These are phyloP conservation scores for Botrytis medusae DNA, from an alignment of 2,329 filamentous ascomycete genomes.

Conservation along the genomic window DNA sequence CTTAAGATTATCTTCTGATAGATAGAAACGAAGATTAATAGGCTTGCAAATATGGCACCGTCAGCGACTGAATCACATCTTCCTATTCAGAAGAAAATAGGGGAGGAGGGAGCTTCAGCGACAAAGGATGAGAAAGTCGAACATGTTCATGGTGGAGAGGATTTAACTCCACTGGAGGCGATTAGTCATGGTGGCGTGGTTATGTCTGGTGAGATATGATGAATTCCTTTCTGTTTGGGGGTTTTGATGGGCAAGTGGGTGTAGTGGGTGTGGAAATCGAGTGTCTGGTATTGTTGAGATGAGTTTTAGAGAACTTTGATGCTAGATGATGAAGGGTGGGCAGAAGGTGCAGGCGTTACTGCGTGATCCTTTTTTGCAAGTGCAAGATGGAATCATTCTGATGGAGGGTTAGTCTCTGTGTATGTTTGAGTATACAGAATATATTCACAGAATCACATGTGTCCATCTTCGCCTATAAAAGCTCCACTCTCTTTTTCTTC, in stretches of 20 bases:
- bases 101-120: too few species aligned
- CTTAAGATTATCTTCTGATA: not conserved
- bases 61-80: not conserved
- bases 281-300: not conserved
- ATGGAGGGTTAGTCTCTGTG: not conserved
- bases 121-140: constrained; percentile 20
- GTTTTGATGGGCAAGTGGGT: not conserved
- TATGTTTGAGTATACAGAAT: not conserved
- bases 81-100: not conserved
- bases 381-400: not conserved
- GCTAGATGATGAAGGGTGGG: not conserved
- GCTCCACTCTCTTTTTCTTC: not conserved
- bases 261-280: not conserved
- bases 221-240: not conserved
- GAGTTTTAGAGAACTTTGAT: not conserved
- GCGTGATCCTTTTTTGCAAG: not conserved
- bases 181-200: constrained; percentile 39
- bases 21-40: not conserved
- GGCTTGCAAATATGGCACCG: not conserved
- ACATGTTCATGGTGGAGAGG: constrained; percentile 31
- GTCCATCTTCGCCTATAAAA: not conserved
- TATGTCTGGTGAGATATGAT: constrained; percentile 30
- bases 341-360: not conserved
- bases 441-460: not conserved
- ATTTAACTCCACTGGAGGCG: constrained; percentile 39